Evolutionary conservation across 108 stramenopile genomes (phyloP).

Genomic region (Nitzschia putrida): DNA sequence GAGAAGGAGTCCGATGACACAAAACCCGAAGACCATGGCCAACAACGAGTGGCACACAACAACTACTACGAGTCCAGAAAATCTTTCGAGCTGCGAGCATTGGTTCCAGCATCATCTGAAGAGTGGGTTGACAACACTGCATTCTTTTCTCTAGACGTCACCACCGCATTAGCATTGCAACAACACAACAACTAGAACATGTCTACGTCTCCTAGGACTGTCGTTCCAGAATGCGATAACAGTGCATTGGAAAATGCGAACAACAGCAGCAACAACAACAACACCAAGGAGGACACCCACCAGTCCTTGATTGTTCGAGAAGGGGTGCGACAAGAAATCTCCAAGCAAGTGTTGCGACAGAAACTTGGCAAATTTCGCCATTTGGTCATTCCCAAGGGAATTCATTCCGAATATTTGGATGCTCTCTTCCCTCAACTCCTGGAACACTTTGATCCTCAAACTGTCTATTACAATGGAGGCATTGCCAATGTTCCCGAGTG

Average conservation of each 20-base stretch:
- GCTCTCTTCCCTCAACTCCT: slow-evolving; percentile 66
- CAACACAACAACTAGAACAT: too few species aligned
- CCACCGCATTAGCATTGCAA: too few species aligned
- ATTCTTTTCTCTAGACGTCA: too few species aligned
- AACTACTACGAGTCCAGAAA: too few species aligned
- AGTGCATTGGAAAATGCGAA: too few species aligned
- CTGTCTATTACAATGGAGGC: slow-evolving; percentile 82
- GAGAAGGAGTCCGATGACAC: too few species aligned
- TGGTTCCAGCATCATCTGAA: too few species aligned
- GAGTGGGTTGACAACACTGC: too few species aligned
- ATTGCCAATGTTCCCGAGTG: slow-evolving; percentile 83
- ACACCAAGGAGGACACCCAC: background rate
- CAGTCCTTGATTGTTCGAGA: slow-evolving; percentile 29
- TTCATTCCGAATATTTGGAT: slow-evolving; percentile 76
- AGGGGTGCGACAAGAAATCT: slow-evolving; percentile 52
- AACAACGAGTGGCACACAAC: too few species aligned
- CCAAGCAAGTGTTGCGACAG: slow-evolving; percentile 69
- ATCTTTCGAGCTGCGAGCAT: too few species aligned
- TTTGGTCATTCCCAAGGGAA: slow-evolving; percentile 60
- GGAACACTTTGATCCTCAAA: slow-evolving; percentile 73
- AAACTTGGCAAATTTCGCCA: slow-evolving; percentile 82
- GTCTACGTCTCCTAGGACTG: slow-evolving; percentile 1
- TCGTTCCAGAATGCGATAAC: background rate
- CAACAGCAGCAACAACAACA: too few species aligned
- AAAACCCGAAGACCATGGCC: too few species aligned